A percentile compares a stretch with the other conserved stretches of the same genome.
Evolutionary conservation across 371 early-diverging fungal species (phyloP).

Genomic region (Rhizopus arrhizus): DNA sequence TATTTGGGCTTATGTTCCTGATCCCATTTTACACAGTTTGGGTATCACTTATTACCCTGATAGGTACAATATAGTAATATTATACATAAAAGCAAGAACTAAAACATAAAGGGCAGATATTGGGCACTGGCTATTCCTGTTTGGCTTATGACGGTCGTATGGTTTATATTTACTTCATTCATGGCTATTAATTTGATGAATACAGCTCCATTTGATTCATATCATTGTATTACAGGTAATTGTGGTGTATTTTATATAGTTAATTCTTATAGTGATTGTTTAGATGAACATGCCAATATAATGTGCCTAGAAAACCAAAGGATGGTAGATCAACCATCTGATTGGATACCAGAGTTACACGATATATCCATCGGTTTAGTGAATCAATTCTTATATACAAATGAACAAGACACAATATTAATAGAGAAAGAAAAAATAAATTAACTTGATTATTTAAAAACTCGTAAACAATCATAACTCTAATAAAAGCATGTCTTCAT

Average conservation of each 20-base stretch:
- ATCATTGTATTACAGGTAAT: conserved; percentile 70
- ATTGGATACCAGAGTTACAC: conserved; percentile 72
- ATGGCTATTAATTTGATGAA: conserved; percentile 69
- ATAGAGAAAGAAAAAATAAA: background rate
- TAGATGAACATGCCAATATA: conserved; percentile 66
- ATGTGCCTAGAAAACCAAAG: conserved; percentile 43
- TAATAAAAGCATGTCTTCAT: background rate
- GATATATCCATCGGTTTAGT: conserved; percentile 74
- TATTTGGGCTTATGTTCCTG: conserved; percentile 84
- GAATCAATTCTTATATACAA: conserved; percentile 57
- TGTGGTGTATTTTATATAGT: background rate
- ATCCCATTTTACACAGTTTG: conserved; percentile 64
- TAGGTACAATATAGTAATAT: conserved; percentile 36
- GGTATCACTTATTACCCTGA: conserved; percentile 83
- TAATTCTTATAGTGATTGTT: background rate
- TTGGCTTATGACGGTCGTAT: conserved; percentile 71
- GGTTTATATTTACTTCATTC: conserved; percentile 70
- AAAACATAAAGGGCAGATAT: conserved; percentile 45
- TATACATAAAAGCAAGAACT: background rate
- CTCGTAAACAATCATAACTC: too few relatives aligned
- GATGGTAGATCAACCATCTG: conserved; percentile 47
- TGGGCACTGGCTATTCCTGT: conserved; percentile 79
- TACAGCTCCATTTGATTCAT: conserved; percentile 69
- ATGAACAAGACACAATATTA: background rate
- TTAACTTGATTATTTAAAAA: background rate